Conservation (phyloP, 73 alveolate species). For the Blepharisma japonicum region DNA sequence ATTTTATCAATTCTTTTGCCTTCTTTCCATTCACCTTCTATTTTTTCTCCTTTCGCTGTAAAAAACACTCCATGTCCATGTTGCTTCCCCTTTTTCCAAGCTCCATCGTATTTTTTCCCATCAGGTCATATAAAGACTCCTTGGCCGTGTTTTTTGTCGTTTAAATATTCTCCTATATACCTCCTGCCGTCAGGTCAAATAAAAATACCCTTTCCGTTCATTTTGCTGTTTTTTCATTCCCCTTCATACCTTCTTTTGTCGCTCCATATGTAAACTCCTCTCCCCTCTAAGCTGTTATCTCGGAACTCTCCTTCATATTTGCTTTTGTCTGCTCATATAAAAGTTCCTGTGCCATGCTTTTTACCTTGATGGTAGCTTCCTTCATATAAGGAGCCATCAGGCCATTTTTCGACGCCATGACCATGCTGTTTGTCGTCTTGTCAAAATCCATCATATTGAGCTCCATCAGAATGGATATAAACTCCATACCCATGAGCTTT, state of each 20-base stretch:
- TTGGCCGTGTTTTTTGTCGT: neutral
- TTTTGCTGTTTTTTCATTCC: slow-evolving; percentile 50
- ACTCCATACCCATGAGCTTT: slow-evolving; percentile 40
- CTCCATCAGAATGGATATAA: slow-evolving; percentile 30
- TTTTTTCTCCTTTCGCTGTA: slow-evolving; percentile 34
- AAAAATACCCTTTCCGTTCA: slow-evolving; percentile 63
- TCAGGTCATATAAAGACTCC: slow-evolving; percentile 50
- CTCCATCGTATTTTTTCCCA: slow-evolving; percentile 53
- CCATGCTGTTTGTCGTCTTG: slow-evolving; percentile 34
- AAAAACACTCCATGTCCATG: slow-evolving; percentile 50
- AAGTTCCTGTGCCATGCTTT: slow-evolving; percentile 50
- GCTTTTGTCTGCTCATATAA: slow-evolving; percentile 37
- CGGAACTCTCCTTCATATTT: slow-evolving; percentile 29
- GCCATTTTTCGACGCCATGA: slow-evolving; percentile 32
- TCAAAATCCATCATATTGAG: slow-evolving; percentile 33
- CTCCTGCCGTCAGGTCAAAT: slow-evolving; percentile 13
- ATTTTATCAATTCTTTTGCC: slow-evolving; percentile 36
- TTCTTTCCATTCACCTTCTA: slow-evolving; percentile 49
- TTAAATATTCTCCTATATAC: neutral
- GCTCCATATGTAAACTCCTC: slow-evolving; percentile 30
- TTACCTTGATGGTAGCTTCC: slow-evolving; percentile 49
- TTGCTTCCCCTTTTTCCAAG: slow-evolving; percentile 48
- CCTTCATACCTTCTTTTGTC: slow-evolving; percentile 57
- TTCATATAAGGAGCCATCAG: slow-evolving; percentile 40
- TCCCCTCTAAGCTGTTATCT: slow-evolving; percentile 32